Percentiles rank a stretch among this genome's conserved stretches.
Conservation (phyloP, 192 early-diverging fungal species). For the Phlyctochytrium planicorne region DNA sequence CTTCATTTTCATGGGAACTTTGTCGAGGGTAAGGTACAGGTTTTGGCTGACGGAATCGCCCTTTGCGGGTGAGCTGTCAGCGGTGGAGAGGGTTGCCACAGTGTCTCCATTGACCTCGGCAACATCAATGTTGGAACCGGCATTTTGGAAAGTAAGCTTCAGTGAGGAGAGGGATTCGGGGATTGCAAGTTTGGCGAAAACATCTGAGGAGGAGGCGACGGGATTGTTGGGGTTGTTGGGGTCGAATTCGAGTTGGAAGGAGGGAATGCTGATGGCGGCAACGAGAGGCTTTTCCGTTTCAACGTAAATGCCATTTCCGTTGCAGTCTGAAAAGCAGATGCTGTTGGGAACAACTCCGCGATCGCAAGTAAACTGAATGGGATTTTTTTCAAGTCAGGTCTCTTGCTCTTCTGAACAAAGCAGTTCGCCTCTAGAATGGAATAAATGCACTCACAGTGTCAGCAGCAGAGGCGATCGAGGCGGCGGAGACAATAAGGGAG, state of each 20-base stretch:
- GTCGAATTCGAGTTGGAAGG: conserved; percentile 8
- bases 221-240: conserved; percentile 4
- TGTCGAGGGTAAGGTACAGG: neutral
- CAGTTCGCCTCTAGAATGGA: too few relatives aligned
- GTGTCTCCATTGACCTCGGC: neutral
- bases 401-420: too few relatives aligned
- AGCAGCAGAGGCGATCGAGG: too few relatives aligned
- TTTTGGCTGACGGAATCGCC: neutral
- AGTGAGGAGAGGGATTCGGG: neutral
- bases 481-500: too few relatives aligned
- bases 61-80: neutral
- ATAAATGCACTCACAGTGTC: too few relatives aligned
- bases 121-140: conserved; percentile 5
- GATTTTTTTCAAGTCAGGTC: too few relatives aligned
- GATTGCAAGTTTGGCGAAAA: neutral
- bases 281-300: neutral
- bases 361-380: too few relatives aligned
- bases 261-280: neutral
- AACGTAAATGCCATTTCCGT: conserved; percentile 1
- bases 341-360: neutral
- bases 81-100: neutral
- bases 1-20: neutral
- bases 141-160: neutral
- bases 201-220: neutral
- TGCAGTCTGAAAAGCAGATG: neutral